Conservation (phyloP, 352 stramenopile species). For the Albugo candida region DNA sequence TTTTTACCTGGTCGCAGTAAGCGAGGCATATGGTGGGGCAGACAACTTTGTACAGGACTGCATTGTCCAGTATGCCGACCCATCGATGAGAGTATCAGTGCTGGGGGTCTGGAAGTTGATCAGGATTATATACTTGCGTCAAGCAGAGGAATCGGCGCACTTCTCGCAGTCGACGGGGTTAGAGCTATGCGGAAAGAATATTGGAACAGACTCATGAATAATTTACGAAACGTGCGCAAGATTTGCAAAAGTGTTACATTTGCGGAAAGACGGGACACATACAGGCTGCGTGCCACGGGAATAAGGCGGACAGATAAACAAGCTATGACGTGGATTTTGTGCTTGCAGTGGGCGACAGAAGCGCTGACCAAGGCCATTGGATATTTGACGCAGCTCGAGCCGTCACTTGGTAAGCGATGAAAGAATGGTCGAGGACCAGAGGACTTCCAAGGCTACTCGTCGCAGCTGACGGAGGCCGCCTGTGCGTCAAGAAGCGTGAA, state of each 20-base stretch:
- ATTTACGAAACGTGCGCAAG: neutral
- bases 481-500: neutral
- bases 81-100: neutral
- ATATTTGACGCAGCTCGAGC: neutral
- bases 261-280: neutral
- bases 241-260: neutral
- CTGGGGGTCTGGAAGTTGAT: neutral
- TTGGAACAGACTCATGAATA: neutral
- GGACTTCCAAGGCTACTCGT: neutral
- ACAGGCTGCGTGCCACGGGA: neutral
- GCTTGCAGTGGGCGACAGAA: neutral
- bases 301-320: neutral
- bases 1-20: slow-evolving; percentile 1
- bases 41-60: slow-evolving; percentile 1
- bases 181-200: neutral
- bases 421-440: neutral
- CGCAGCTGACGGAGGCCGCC: neutral
- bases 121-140: neutral
- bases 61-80: neutral
- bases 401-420: neutral
- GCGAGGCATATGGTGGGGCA: neutral
- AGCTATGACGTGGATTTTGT: neutral
- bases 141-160: neutral
- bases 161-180: neutral
- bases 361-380: neutral